phyloP scores from a whole-genome alignment of 306 rosid genomes.

The Spatholobus suberectus region DNA sequence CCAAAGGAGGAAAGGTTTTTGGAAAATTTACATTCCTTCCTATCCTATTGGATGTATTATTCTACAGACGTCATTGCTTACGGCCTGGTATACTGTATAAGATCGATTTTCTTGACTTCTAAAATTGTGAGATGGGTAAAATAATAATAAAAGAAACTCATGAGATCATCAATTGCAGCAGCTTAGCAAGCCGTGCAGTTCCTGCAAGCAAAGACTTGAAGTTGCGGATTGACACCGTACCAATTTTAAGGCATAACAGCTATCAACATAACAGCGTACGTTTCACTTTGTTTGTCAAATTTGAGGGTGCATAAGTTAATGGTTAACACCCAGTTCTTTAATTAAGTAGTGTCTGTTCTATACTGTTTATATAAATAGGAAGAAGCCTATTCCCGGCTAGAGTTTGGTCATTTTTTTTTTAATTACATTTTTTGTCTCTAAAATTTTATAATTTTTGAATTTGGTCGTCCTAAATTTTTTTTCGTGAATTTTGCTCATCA shows the following conservation, averaged over 20 bases:
- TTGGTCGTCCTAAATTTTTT: too few relatives aligned
- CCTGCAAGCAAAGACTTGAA: neutral
- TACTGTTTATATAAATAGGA: too few relatives aligned
- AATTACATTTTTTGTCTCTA: too few relatives aligned
- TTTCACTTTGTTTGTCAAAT: neutral
- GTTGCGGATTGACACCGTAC: neutral
- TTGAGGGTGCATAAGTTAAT: too few relatives aligned
- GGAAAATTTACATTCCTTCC: too few relatives aligned
- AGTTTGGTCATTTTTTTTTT: too few relatives aligned
- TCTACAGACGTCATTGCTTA: neutral
- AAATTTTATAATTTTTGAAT: too few relatives aligned
- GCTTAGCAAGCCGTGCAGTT: neutral
- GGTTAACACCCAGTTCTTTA: neutral
- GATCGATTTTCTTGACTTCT: neutral
- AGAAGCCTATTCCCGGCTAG: too few relatives aligned
- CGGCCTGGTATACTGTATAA: neutral
- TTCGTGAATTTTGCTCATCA: too few relatives aligned
- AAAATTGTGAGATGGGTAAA: neutral
- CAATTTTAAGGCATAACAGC: neutral
- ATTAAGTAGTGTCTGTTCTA: neutral
- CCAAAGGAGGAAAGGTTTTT: too few relatives aligned
- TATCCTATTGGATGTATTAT: neutral
- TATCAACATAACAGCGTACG: neutral
- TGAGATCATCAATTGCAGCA: slow-evolving; percentile 9
- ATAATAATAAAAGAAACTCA: neutral